Evolutionary conservation across 2,329 filamentous ascomycete genomes (phyloP), one percentile per base, ranked within the genome.

Genomic region (Rhynchosporium agropyri): DNA sequence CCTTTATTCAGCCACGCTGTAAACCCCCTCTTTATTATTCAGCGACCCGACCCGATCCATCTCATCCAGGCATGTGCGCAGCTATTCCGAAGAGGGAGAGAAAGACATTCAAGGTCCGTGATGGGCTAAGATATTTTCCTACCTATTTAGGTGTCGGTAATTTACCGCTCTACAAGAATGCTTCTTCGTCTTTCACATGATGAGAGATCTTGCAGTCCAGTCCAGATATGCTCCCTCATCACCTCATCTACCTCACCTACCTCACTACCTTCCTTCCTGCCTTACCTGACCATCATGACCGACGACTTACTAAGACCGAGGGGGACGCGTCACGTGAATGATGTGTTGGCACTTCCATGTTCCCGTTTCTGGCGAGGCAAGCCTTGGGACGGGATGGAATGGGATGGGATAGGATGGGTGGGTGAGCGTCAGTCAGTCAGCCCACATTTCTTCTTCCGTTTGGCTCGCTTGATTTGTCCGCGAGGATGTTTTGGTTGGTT

Each of bases 1-100:
- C n/a, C 51, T 54, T 38, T 54, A 54, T 54, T 54, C 51, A 54
- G 51, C 51, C 51, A 20, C 51, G 36, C 20, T 42, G 9, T 20
- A 20, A 20, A 10, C n/a, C 7, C n/a, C 5, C 2, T 26, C 10
- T 33, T 42, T 36, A 10, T 28, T 15, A 9, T 54, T 38, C 33
- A 54, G 51, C 33, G 33, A 40, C 9, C n/a, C 38, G n/a, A 54
- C 9, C 20, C 26, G 26, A 54, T 54, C 36, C 51, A n/a, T 28
- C 7, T 20, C 36, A n/a, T 13, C 9, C 3, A 20, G 3, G 26
- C 9, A 20, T 46, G 43, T 46, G 43, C 13, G 40, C 13, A 50
- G 28, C 29, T 54, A 54, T 54, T 36, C 33, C 9, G 33, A 36
- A 10, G 33, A 54, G 28, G 15, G 51, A 40, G 13, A 54, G 33